Percentiles rank a stretch among this genome's conserved stretches.
These are phyloP conservation scores for Aspergillus udagawae DNA, from an alignment of 2,329 filamentous ascomycete genomes.

Conservation along the genomic window DNA sequence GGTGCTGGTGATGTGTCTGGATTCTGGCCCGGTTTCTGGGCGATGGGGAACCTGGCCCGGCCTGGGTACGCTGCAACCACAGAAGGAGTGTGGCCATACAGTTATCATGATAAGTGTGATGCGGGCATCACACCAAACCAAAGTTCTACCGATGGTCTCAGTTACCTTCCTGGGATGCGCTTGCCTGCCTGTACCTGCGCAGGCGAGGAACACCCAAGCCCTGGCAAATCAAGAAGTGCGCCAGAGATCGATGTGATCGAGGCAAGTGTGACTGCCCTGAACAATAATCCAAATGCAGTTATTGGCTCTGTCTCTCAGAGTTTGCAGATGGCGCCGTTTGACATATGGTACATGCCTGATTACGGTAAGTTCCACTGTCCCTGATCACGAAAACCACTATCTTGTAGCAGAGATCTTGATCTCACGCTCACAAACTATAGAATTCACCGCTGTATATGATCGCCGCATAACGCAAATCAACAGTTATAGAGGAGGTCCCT, in stretches of 20 bases:
- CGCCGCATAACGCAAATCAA: constrained; percentile 55
- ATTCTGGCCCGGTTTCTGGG: constrained; percentile 74
- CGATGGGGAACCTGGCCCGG: constrained; percentile 68
- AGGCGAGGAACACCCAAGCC: constrained; percentile 61
- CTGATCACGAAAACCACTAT: not conserved
- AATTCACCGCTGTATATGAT: constrained; percentile 65
- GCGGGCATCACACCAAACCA: constrained; percentile 69
- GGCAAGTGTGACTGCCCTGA: constrained; percentile 56
- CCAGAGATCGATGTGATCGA: constrained; percentile 71
- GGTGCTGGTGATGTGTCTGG: constrained; percentile 63
- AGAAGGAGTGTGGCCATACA: constrained; percentile 71
- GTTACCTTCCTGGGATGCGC: constrained; percentile 65
- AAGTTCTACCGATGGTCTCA: constrained; percentile 63
- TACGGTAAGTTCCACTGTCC: constrained; percentile 36
- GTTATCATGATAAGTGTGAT: constrained; percentile 65
- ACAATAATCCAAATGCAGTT: constrained; percentile 44
- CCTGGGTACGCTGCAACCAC: constrained; percentile 67
- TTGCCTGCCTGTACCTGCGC: constrained; percentile 65
- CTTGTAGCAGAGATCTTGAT: not conserved
- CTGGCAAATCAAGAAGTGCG: constrained; percentile 61
- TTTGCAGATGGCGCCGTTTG: constrained; percentile 65
- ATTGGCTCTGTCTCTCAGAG: constrained; percentile 64
- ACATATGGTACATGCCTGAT: constrained; percentile 65
- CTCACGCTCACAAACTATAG: constrained; percentile 17
- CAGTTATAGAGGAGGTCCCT: constrained; percentile 57